These are phyloP conservation scores for Diaporthe aspalathi DNA, from an alignment of 2,329 filamentous ascomycete genomes.

Conservation along the genomic window DNA sequence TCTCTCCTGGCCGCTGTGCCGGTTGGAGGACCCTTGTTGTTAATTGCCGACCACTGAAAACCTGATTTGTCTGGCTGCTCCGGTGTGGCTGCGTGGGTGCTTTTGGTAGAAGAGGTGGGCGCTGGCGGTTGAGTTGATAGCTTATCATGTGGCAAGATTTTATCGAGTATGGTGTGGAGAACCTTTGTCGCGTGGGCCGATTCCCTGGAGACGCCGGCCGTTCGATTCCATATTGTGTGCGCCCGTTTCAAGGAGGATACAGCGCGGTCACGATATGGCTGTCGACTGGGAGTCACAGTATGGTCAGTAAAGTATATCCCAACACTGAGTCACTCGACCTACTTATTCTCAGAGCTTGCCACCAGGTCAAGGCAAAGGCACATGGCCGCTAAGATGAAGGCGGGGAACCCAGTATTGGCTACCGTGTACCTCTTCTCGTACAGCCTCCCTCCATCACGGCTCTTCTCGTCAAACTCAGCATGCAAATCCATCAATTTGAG, in stretches of 20 bases:
- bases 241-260: conserved; percentile 53
- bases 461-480: conserved; percentile 59
- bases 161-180: conserved; percentile 56
- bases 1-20: background rate
- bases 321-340: conserved; percentile 35
- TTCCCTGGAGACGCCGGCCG: conserved; percentile 53
- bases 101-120: background rate
- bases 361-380: conserved; percentile 65
- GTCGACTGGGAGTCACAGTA: background rate
- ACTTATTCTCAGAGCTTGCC: conserved; percentile 54
- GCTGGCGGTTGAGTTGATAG: background rate
- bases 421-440: conserved; percentile 65
- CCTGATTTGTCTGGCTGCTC: background rate
- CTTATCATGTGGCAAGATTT: conserved; percentile 41
- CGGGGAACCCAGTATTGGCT: conserved; percentile 63
- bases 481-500: conserved; percentile 59
- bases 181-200: conserved; percentile 57
- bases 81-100: background rate
- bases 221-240: conserved; percentile 56
- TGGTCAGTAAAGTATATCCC: background rate
- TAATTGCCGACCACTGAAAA: conserved; percentile 25
- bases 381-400: conserved; percentile 71
- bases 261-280: conserved; percentile 40
- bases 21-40: conserved; percentile 38
- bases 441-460: conserved; percentile 61